Conservation (phyloP, 768 basidiomycete genomes). For the Leccinum arenicola region DNA sequence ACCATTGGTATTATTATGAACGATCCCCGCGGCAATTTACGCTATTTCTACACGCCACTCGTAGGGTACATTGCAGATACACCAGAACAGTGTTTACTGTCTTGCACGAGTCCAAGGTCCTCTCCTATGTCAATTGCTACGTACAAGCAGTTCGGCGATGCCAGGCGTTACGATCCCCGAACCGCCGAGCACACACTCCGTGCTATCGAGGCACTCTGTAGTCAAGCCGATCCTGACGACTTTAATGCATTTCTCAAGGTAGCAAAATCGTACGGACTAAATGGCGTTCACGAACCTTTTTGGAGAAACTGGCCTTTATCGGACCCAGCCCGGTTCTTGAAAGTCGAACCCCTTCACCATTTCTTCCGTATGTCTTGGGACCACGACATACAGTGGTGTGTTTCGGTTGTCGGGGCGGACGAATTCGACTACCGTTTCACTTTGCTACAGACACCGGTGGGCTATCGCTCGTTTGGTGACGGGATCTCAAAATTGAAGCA, state of each 20-base stretch:
- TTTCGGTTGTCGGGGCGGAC: background rate
- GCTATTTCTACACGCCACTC: too few species aligned
- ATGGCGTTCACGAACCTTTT: background rate
- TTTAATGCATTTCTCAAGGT: background rate
- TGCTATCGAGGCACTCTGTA: background rate
- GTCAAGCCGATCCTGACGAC: background rate
- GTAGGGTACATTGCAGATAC: too few species aligned
- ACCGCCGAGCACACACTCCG: too few species aligned
- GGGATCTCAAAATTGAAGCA: slow-evolving; percentile 31
- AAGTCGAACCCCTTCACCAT: background rate
- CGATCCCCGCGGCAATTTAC: too few species aligned
- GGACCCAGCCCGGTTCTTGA: background rate
- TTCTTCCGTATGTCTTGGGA: background rate
- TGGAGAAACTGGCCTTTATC: background rate
- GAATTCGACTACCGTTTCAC: slow-evolving; percentile 38
- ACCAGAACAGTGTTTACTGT: too few species aligned
- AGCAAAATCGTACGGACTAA: background rate
- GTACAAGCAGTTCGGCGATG: too few species aligned
- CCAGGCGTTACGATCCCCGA: too few species aligned
- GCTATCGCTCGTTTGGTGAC: slow-evolving; percentile 37
- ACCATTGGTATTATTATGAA: too few species aligned
- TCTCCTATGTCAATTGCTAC: too few species aligned
- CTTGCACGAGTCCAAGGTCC: too few species aligned
- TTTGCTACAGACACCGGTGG: slow-evolving; percentile 34
- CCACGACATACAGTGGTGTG: background rate